Conservation (phyloP, 2,329 filamentous ascomycete species). For the Sporothrix protearum region DNA sequence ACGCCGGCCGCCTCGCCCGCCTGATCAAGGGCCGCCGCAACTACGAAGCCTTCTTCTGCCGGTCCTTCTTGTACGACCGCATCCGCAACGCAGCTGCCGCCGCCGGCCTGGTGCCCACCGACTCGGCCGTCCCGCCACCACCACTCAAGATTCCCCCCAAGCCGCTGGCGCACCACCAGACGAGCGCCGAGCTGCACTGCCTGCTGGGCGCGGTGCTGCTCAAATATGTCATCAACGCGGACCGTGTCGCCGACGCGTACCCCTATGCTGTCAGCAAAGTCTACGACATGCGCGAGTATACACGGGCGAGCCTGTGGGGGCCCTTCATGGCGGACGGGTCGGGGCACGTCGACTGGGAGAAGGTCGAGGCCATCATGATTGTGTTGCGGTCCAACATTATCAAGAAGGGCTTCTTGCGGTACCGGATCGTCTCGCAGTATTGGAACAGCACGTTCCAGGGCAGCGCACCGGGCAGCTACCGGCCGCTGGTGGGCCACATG, state of each 20-base stretch:
- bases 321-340: slow-evolving; percentile 65
- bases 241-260: slow-evolving; percentile 42
- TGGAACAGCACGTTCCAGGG: slow-evolving; percentile 57
- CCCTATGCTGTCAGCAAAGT: slow-evolving; percentile 65
- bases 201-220: slow-evolving; percentile 62
- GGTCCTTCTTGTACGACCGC: slow-evolving; percentile 61
- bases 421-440: slow-evolving; percentile 48
- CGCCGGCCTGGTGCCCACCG: not conserved
- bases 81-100: not conserved
- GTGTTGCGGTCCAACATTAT: slow-evolving; percentile 62
- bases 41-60: slow-evolving; percentile 58
- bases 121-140: not conserved
- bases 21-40: slow-evolving; percentile 49
- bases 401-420: slow-evolving; percentile 43
- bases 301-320: slow-evolving; percentile 60
- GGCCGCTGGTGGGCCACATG: slow-evolving; percentile 38
- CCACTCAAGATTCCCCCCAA: slow-evolving; percentile 24
- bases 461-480: slow-evolving; percentile 50
- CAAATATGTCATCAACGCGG: slow-evolving; percentile 33
- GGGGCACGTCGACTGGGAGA: slow-evolving; percentile 71
- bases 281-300: slow-evolving; percentile 71
- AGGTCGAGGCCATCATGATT: slow-evolving; percentile 67
- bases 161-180: slow-evolving; percentile 49
- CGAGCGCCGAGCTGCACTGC: slow-evolving; percentile 67
- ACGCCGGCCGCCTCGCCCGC: slow-evolving; percentile 43